Percentiles rank a stretch among this genome's conserved stretches.
These are phyloP conservation scores for Phytophthora meadii DNA, from an alignment of 352 stramenopile species.

Conservation along the genomic window DNA sequence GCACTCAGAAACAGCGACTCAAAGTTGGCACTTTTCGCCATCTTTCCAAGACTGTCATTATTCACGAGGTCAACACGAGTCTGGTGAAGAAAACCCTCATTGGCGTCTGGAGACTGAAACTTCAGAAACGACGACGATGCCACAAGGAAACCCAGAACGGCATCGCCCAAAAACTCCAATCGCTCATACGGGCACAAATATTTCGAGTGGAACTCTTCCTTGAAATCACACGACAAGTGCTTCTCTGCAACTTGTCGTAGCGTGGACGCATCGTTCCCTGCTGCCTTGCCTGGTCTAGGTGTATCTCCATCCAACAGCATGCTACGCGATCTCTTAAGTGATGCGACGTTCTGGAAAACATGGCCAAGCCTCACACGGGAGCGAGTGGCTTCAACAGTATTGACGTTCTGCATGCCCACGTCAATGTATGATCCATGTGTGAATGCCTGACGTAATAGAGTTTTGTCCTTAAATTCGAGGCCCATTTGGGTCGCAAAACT, in stretches of 20 bases:
- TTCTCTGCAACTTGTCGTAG: slow-evolving; percentile 63
- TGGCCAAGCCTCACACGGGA: slow-evolving; percentile 80
- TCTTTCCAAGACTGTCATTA: slow-evolving; percentile 79
- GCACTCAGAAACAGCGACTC: slow-evolving; percentile 75
- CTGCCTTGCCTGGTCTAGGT: slow-evolving; percentile 13
- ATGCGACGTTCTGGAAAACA: slow-evolving; percentile 69
- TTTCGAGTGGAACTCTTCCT: slow-evolving; percentile 78
- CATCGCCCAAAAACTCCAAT: slow-evolving; percentile 86
- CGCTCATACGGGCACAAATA: slow-evolving; percentile 86
- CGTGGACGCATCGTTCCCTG: slow-evolving; percentile 23
- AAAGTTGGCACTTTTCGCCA: slow-evolving; percentile 79
- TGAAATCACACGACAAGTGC: slow-evolving; percentile 74
- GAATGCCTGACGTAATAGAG: slow-evolving; percentile 83
- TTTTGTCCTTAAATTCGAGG: slow-evolving; percentile 75
- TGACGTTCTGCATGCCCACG: slow-evolving; percentile 85
- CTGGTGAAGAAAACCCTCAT: slow-evolving; percentile 76
- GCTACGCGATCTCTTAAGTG: slow-evolving; percentile 66
- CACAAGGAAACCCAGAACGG: slow-evolving; percentile 85
- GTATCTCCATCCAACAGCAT: slow-evolving; percentile 50
- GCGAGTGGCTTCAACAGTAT: slow-evolving; percentile 77
- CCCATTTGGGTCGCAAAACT: slow-evolving; percentile 73
- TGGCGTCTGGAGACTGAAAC: slow-evolving; percentile 47
- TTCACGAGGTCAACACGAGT: slow-evolving; percentile 79
- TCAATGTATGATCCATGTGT: slow-evolving; percentile 88
- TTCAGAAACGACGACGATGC: slow-evolving; percentile 86